A percentile compares a stretch with the other conserved stretches of the same genome.
phyloP scores from a whole-genome alignment of 345 rosid species.

The Gossypium herbaceum region DNA sequence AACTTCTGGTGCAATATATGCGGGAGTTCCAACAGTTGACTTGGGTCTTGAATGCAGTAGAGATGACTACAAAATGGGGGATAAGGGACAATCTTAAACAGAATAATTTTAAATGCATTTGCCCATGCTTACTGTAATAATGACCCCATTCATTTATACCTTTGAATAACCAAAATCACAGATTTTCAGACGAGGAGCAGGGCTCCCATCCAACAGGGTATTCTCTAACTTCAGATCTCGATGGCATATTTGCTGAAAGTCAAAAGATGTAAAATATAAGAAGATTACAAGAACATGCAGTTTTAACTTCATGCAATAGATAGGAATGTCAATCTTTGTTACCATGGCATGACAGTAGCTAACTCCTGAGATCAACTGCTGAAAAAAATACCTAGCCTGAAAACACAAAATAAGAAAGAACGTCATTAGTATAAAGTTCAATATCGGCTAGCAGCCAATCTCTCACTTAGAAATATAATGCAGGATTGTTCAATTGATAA shows the following conservation, averaged over 20 bases:
- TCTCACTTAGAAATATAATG: background rate
- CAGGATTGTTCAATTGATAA: background rate
- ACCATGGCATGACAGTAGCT: slow-evolving; percentile 80
- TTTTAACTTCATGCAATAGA: background rate
- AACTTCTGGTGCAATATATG: slow-evolving; percentile 84
- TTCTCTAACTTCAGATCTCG: slow-evolving; percentile 84
- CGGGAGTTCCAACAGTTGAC: slow-evolving; percentile 80
- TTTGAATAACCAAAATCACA: slow-evolving; percentile 89
- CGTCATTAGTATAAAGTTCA: background rate
- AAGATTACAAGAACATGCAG: background rate
- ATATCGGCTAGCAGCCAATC: background rate
- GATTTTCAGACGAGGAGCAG: slow-evolving; percentile 78
- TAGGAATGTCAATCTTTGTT: slow-evolving; percentile 9
- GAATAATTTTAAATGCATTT: slow-evolving; percentile 7
- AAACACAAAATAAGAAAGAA: background rate
- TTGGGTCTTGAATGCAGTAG: slow-evolving; percentile 79
- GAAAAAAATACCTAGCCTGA: slow-evolving; percentile 70
- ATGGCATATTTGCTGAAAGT: slow-evolving; percentile 54
- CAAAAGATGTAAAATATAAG: background rate
- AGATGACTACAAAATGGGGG: slow-evolving; percentile 47
- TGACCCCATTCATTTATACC: slow-evolving; percentile 21
- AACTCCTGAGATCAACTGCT: slow-evolving; percentile 84
- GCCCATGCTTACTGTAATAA: background rate
- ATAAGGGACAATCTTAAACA: slow-evolving; percentile 13
- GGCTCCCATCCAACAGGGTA: slow-evolving; percentile 81